Evolutionary conservation across 805 yeast genomes (phyloP), one percentile per base, ranked within the genome.

Genomic region (Tetrapisispora fleetii): DNA sequence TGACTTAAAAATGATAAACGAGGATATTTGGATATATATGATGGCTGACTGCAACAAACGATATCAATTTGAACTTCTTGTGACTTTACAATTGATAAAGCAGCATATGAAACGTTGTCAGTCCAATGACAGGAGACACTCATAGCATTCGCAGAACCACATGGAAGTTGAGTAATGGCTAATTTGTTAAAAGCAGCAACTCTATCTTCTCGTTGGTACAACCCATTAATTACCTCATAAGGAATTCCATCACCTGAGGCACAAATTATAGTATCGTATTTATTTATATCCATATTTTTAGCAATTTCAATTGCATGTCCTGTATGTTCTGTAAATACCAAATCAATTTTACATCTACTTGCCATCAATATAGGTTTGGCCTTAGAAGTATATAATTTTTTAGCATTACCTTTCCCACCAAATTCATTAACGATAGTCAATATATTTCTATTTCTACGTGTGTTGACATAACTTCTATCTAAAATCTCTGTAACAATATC

Each of bases 181-280:
- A 86, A 52, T 49, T 78, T 78, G 46, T 73, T 70, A 56, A 90
- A 81, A 0, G 88, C 89, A 14, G 64, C 65, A 0, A 69, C 77
- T 4, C 83, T 76, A 63, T 90, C 96, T 0, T 68, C 56, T 27
- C 96, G 73, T 51, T 67, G 67, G 55, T 79, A 86, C 37, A 93
- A 70, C 1, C 98, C 99, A 63, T 93, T 93, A 45, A 89, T 76
- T 6, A 93, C 90, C 63, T 93, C 98, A 66, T 90, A 95, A 0
- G 97, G 97, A 18, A 86, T 80, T 10, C 99, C 99, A 67, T 93
- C 99, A 4, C 99, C 99, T 0, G 96, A 87, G 37, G 95, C 91
- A 68, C 97, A 89, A 1, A 85, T 83, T 39, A 93, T 76, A 2
- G 85, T 76, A 63, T 90, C 97, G 60, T 77, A 88, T 45, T 73